Evolutionary conservation across 345 rosid genomes (phyloP), one percentile per base, ranked within the genome.

Genomic region (Hibiscus mutabilis): DNA sequence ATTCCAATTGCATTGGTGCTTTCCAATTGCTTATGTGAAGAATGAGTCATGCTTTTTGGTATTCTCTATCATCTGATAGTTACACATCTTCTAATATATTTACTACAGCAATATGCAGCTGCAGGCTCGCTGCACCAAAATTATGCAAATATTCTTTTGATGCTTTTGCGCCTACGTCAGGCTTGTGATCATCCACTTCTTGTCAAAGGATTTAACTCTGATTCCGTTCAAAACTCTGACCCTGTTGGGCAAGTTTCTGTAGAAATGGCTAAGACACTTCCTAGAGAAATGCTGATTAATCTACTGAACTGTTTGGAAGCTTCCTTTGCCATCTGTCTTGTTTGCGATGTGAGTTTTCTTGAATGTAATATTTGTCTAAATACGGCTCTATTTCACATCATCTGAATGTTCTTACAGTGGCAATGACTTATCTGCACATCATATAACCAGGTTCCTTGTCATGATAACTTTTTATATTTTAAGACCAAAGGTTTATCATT

Each of bases 161-260:
- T 94, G 97, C 97, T 94, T 80, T 84, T 94, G 82, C 95, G 96
- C 70, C 91, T 94, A 55, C 95, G 98, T 69, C 97, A 91, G 80
- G 98, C 98, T 76, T 91, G 98, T 82, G 97, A 90, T 77, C 97
- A 94, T 75, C 98, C 98, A 24, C 74, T 82, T 75, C 97, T 94
- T 68, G 93, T 88, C 44, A 89, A 88, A 81, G 82, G 78, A 73
- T 78, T 74, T 75, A 77, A 67, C 79, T 14, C 55, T 72, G 87
- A 84, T 57, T 86, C 87, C 66, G 33, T 24, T 58, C 33, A 12
- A 24, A 12, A 58, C 8, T 24, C 33, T 68, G 84, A 84, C 70
- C 84, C 85, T 60, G 86, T 86, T 70, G 89, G 84, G 69, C 88
- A 91, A 77, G 78, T 29, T 74, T 90, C 98, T 62, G 80, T 75